A percentile compares a stretch with the other conserved stretches of the same genome.
Evolutionary conservation across 768 basidiomycete genomes (phyloP).

Genomic region (Boletus rex-veris): DNA sequence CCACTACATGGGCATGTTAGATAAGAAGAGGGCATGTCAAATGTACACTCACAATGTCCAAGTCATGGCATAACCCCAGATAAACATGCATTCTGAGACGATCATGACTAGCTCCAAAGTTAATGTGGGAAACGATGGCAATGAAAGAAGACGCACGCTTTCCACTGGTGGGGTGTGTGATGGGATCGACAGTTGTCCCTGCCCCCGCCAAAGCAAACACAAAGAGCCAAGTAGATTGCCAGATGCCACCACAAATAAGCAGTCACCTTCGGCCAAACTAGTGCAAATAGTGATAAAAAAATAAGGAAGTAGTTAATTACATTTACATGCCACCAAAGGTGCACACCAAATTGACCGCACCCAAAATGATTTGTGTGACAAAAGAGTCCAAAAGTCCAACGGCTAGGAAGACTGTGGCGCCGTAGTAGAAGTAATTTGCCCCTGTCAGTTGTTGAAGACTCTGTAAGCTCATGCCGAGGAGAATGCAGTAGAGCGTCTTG

Average conservation of each 20-base stretch:
- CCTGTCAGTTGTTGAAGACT: constrained; percentile 71
- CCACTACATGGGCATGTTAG: too few species aligned
- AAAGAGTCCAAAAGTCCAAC: constrained; percentile 68
- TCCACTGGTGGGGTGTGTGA: constrained; percentile 45
- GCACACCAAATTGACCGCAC: constrained; percentile 67
- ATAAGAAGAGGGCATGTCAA: too few species aligned
- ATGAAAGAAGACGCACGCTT: constrained; percentile 37
- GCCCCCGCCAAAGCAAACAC: constrained; percentile 51
- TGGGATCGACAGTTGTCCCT: not conserved
- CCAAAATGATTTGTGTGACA: constrained; percentile 71
- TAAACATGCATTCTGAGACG: constrained; percentile 41
- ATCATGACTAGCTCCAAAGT: constrained; percentile 47
- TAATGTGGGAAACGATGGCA: not conserved
- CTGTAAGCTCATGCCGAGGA: constrained; percentile 64
- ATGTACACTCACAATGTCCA: too few species aligned
- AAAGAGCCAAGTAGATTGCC: constrained; percentile 70
- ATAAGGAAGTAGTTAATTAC: constrained; percentile 39
- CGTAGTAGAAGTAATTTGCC: constrained; percentile 41
- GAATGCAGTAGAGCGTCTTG: constrained; percentile 36
- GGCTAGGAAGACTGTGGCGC: constrained; percentile 61
- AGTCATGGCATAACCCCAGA: constrained; percentile 46
- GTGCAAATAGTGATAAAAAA: not conserved
- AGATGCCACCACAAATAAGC: constrained; percentile 64
- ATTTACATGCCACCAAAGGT: constrained; percentile 72
- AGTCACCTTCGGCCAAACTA: constrained; percentile 59